phyloP scores from a whole-genome alignment of 2,329 filamentous ascomycete genomes.

The Simplicillium sp. region DNA sequence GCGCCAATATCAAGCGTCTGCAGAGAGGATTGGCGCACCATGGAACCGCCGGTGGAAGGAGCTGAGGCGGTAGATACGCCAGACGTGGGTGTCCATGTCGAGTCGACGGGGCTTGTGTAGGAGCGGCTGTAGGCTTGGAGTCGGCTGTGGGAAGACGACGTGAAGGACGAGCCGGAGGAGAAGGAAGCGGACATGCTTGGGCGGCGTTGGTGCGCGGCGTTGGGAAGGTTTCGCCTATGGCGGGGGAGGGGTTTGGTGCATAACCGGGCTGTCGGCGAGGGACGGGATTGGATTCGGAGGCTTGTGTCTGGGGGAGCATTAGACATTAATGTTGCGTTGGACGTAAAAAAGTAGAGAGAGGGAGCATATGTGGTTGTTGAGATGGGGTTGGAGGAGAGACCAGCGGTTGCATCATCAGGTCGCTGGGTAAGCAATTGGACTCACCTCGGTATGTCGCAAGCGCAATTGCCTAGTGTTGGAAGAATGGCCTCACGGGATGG shows the following conservation, averaged over 20 bases:
- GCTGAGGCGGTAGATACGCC: constrained; percentile 33
- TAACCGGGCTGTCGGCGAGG: constrained; percentile 6
- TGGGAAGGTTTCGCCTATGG: background rate
- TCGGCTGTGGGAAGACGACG: constrained; percentile 33
- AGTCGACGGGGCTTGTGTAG: constrained; percentile 32
- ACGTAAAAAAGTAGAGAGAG: no score
- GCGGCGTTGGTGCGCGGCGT: background rate
- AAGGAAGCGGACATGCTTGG: constrained; percentile 29
- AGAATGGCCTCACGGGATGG: no score
- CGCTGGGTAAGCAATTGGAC: no score
- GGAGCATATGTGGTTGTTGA: no score
- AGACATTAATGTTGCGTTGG: no score
- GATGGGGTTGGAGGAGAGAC: no score
- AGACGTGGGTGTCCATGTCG: constrained; percentile 36
- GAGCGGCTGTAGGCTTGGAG: constrained; percentile 30
- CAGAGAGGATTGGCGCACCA: constrained; percentile 25
- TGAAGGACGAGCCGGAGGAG: constrained; percentile 39
- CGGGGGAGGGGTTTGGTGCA: constrained; percentile 7
- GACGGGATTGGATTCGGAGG: no score
- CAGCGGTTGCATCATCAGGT: no score
- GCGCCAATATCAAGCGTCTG: constrained; percentile 40
- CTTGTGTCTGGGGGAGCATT: no score
- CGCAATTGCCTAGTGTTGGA: no score
- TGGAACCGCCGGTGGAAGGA: constrained; percentile 25
- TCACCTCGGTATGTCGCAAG: no score